Evolutionary conservation across 2,329 filamentous ascomycete species (phyloP), one percentile per base, ranked within the genome.

Genomic region (Paramyrothecium sp.): DNA sequence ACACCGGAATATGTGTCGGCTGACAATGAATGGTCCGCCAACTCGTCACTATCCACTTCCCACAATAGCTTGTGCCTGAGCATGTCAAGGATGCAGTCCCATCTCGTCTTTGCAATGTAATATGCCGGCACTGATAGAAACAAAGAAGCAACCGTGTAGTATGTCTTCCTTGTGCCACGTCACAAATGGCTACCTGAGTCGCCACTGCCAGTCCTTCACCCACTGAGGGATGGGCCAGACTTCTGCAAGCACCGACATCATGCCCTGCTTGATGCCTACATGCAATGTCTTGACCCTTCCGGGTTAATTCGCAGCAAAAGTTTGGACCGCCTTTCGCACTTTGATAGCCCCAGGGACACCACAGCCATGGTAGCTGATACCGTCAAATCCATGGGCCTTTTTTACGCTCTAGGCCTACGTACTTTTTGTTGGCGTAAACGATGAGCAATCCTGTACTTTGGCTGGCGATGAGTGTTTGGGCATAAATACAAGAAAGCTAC

Each of bases 231-330:
- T 78, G 1, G 78, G 78, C 85, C 86, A 91, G 3, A 83, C 83
- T 68, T 91, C 88, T 16, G 81, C 82, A 7, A 89, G 78, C 0
- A 81, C 78, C 54, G 73, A 83, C 75, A 91, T 82, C 83, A 91
- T 89, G 2, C 86, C 88, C 59, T 89, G 86, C 67, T 91, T 88
- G 59, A 91, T 90, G 1, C 87, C 88, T 61, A 91, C 90, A 67
- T 91, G 88, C 3, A 90, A 80, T 87, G 90, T 91, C 75, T 91
- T 91, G 46, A 90, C n/a, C n/a, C n/a, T n/a, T n/a, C n/a, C n/a
- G n/a, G n/a, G n/a, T n/a, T n/a, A n/a, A n/a, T n/a, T n/a, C n/a
- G n/a, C n/a, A n/a, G n/a, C n/a, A n/a, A n/a, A n/a, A n/a, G n/a
- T n/a, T n/a, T n/a, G 87, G 88, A 0, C 88, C 89, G 46, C 80